Evolutionary conservation across 331 rosid genomes (phyloP).

Genomic region (Spiraea crenata): DNA sequence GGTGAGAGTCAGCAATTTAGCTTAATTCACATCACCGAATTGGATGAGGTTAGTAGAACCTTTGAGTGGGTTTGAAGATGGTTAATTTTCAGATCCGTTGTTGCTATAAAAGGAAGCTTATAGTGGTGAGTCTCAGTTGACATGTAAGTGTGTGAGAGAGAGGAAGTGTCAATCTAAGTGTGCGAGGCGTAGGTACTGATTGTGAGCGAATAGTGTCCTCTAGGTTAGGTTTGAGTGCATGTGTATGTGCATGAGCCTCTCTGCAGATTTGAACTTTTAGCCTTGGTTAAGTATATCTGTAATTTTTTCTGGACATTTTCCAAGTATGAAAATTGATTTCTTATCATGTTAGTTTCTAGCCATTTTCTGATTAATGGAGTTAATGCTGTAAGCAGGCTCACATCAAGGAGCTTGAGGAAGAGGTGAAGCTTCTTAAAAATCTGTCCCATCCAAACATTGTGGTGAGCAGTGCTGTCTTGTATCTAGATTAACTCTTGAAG

Average conservation of each 20-base stretch:
- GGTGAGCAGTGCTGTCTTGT: conserved; percentile 58
- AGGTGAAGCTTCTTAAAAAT: conserved; percentile 94
- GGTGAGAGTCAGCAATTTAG: background rate
- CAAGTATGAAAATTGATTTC: background rate
- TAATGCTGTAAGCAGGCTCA: conserved; percentile 62
- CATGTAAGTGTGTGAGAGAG: background rate
- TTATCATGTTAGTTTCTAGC: conserved; percentile 4
- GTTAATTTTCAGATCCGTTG: background rate
- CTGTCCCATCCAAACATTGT: conserved; percentile 95
- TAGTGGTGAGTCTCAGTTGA: background rate
- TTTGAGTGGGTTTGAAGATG: background rate
- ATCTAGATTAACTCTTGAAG: conserved; percentile 21
- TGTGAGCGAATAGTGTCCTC: background rate
- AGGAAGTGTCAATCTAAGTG: background rate
- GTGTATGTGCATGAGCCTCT: background rate
- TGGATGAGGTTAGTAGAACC: background rate
- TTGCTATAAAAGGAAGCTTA: background rate
- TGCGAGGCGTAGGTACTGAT: background rate
- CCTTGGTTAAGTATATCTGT: background rate
- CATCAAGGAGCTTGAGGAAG: conserved; percentile 96
- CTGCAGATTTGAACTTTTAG: too few relatives aligned
- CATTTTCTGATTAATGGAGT: conserved; percentile 22
- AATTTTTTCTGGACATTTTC: background rate
- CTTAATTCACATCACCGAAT: background rate
- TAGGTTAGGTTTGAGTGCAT: background rate